Base-by-base conservation (phyloP, 1,139 yeast genomes). In the Suhomyces maxii region DNA sequence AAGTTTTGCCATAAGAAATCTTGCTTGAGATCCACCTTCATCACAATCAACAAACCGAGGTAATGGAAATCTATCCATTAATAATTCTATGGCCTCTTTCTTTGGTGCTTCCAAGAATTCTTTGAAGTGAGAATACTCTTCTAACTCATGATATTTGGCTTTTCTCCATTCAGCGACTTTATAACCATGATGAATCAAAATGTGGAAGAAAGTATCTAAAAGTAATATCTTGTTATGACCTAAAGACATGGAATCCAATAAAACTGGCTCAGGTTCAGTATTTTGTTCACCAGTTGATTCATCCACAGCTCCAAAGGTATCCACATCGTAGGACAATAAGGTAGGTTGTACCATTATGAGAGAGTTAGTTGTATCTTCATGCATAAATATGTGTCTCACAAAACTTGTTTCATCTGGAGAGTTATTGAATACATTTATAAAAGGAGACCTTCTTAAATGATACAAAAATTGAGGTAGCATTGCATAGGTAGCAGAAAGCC, bases 371-470 rank as follows among this genome's bases (percentile, higher is more conserved):
- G 82, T 77, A 58, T 86, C 90, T 59, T 86, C 91, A 38, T 82
- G 82, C 67, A 80, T 69, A 57, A 85, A 79, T 11, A 81, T 68
- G 58, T 85, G 91, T 54, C 90, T 76, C 48, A 83, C 77, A 63
- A 77, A 86, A 34, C 84, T 76, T 2, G 90, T 83, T 63, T 86
- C 95, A 65, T 86, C 95, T 0, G 95, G 95, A 0, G 93, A 86
- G 56, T 82, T 83, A 62, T 84, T 84, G 67, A 86, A 86, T 30
- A 85, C 84, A 58, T 82, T 84, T 31, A 86, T 71, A 55, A 86
- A 82, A 44, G 80, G 86, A 2, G 89, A 83, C 48, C 93, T 71
- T 58, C 91, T 71, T 54, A 86, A 70, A 63, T 86, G 90, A 64
- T 80, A 86, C 60, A 86, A 68, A 60, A 85, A 86, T 59, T 86